Evolutionary conservation across 2,329 filamentous ascomycete genomes (phyloP).

Genomic region (Xylariaceae sp.): DNA sequence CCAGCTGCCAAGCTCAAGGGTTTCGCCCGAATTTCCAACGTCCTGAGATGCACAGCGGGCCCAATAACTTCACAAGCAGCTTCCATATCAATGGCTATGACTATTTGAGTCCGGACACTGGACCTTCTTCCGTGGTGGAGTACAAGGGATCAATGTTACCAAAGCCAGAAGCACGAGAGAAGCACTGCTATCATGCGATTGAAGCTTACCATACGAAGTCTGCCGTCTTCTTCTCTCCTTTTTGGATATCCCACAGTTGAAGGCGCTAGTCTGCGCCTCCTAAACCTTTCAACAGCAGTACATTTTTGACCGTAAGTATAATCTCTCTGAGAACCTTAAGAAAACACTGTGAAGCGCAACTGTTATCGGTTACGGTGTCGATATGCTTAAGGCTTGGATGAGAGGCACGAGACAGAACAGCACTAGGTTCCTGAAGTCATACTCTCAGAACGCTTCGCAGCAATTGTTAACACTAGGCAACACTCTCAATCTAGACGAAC

Average conservation of each 20-base stretch:
- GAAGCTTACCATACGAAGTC: slow-evolving; percentile 36
- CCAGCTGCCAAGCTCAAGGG: no score
- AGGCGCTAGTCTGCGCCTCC: slow-evolving; percentile 35
- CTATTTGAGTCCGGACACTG: no score
- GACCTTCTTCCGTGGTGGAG: no score
- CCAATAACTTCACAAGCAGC: no score
- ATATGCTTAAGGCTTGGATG: background rate
- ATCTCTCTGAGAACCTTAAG: slow-evolving; percentile 31
- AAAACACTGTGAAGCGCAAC: slow-evolving; percentile 25
- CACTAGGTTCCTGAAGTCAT: background rate
- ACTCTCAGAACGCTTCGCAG: background rate
- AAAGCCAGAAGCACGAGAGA: no score
- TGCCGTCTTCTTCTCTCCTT: slow-evolving; percentile 31
- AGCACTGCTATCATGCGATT: no score
- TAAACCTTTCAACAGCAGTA: slow-evolving; percentile 38
- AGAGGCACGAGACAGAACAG: background rate
- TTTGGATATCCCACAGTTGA: slow-evolving; percentile 27
- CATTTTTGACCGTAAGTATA: slow-evolving; percentile 26
- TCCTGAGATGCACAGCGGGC: no score
- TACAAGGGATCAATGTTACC: no score
- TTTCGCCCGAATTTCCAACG: no score
- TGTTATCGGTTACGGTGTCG: background rate
- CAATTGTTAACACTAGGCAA: background rate
- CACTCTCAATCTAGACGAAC: background rate
- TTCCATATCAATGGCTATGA: no score